Base-by-base conservation (phyloP, 2,329 filamentous ascomycete genomes). In the Lachnellula suecica region DNA sequence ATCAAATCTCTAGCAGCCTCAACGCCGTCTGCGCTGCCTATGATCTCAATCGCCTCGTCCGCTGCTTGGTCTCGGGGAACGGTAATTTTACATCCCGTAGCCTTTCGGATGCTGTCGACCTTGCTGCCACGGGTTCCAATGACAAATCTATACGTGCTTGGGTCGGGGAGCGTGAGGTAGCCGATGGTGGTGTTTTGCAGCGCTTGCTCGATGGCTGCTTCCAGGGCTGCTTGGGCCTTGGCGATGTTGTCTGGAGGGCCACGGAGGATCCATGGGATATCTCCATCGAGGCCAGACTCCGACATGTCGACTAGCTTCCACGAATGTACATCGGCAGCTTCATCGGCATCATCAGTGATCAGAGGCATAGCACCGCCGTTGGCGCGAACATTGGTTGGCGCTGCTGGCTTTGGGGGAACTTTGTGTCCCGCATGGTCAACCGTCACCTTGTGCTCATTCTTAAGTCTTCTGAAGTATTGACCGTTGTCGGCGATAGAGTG, bases 81-180 rank as follows among this genome's bases (percentile, higher is more conserved):
- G 59, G 92, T 91, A 68, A 99, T 95, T 74, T 88, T 91, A 73
- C 92, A 97, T 50, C 89, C 89, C 47, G 91, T 97, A 76, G 94
- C 85, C 75, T 90, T 91, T 62, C 94, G 85, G 68, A 99, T 97
- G 38, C 84, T 77, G 73, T 97, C 97, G 70, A 99, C 95, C 72
- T 93, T 93, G 70, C 84, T 88, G 53, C 94, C 94, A 54, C 88
- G 89, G 59, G 87, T 85, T 4, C 94, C 94, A 62, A 99, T 91
- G 44, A 99, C 89, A 59, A 88, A 88, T 57, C 93, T 84, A 77
- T 97, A 96, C 43, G 90, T 91, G 62, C 83, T 84, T 10, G 94
- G 90, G 68, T 99, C 93, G 0, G 93, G 60, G 35, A 99, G 81
- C 59, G 94, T 86, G 31, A 99, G 81, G 71, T 95, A 97, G 4